A percentile compares a stretch with the other conserved stretches of the same genome.
These are phyloP conservation scores for Rhodotorula toruloides DNA, from an alignment of 768 basidiomycete species.

Conservation along the genomic window DNA sequence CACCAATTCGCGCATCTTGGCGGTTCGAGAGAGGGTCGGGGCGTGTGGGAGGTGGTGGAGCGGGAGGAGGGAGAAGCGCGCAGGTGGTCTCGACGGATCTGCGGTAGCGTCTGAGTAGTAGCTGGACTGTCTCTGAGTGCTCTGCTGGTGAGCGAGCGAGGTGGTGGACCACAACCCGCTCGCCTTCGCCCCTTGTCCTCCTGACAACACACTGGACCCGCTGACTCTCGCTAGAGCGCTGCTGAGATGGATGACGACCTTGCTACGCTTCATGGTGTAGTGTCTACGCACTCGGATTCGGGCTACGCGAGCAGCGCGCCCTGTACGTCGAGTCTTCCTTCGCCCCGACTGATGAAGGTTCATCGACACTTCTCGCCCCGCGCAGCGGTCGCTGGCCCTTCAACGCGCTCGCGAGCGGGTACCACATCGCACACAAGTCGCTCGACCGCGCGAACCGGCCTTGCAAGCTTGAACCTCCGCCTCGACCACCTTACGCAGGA, in stretches of 20 bases:
- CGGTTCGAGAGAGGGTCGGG: no score
- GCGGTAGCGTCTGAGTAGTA: no score
- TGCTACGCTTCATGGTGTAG: background rate
- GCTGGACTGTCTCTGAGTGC: no score
- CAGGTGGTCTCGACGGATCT: no score
- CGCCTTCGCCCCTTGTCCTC: no score
- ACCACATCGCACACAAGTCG: background rate
- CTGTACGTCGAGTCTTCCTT: background rate
- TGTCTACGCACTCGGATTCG: background rate
- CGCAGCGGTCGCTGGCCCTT: background rate
- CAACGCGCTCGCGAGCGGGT: background rate
- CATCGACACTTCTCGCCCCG: background rate
- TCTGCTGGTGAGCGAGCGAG: background rate
- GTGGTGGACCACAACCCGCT: background rate
- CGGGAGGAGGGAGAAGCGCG: no score
- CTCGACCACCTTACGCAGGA: conserved; percentile 14
- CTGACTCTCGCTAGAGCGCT: background rate
- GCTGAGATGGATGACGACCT: conserved; percentile 5
- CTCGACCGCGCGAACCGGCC: no score
- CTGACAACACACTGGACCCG: no score
- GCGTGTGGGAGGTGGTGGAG: no score
- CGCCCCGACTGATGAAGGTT: background rate
- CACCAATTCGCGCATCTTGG: conserved; percentile 27
- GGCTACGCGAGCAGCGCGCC: background rate
- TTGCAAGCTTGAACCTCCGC: no score